Evolutionary conservation across 495 filamentous ascomycete genomes (phyloP), one percentile per base, ranked within the genome.

Genomic region (Daldinia grandis): DNA sequence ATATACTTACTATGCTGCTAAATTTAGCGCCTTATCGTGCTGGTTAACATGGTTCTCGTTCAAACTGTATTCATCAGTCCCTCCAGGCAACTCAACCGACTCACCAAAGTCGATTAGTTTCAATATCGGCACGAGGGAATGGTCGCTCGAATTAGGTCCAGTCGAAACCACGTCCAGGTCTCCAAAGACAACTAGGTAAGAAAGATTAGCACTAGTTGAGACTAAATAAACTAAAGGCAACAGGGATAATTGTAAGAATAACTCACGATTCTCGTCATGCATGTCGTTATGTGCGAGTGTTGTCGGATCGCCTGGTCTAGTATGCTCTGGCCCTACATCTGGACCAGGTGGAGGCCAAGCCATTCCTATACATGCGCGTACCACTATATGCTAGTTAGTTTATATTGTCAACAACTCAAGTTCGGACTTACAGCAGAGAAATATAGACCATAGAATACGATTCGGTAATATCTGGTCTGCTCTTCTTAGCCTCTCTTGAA

Each of bases 41-140:
- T 44, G 40, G 19, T 44, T 44, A 17, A 44, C 5, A 21, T 7
- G 7, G 2, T 6, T 17, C 6, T 44, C n/a, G 8, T 44, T 44
- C 10, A 44, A 21, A 19, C n/a, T 0, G 40, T 1, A 17, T 21
- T 7, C 5, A 10, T 44, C 40, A 19, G 15, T 4, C 51, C 14
- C 15, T 3, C 5, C 40, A 3, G 42, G 58, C 0, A 47, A 4
- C 14, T 51, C 44, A 7, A 9, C 6, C 19, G 44, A 30, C 10
- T 19, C 25, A 28, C 59, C 44, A 19, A 62, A 62, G 59, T 62
- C 44, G 7, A 62, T 62, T n/a, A 62, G 12, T 21, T 62, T 62
- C 31, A 62, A 17, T 19, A 44, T 14, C 6, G 59, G 44, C 5
- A 62, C 12, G 8, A n/a, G 8, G 1, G 28, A 6, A 31, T 62